Conservation (phyloP, 2,329 filamentous ascomycete species). For the Didymellaceae sp. region DNA sequence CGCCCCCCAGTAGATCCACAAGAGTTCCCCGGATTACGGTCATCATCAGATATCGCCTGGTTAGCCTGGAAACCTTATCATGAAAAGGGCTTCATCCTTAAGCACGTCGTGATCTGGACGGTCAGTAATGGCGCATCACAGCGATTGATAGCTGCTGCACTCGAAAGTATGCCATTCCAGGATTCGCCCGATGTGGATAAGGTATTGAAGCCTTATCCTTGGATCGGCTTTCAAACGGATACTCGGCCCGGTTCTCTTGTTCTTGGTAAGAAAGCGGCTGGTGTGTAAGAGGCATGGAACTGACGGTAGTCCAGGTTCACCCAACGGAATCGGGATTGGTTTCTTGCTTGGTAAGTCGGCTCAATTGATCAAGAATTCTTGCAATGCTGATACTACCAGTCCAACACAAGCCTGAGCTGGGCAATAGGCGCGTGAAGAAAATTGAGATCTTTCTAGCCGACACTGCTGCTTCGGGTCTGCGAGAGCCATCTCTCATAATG, state of each 20-base stretch:
- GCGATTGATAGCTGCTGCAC: constrained; percentile 4
- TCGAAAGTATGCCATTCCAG: background rate
- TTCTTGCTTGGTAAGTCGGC: constrained; percentile 3
- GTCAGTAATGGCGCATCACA: constrained; percentile 1
- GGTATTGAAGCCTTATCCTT: constrained; percentile 5
- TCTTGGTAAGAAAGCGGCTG: background rate
- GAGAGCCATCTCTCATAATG: constrained; percentile 6
- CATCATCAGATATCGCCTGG: constrained; percentile 10
- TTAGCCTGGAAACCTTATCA: constrained; percentile 11
- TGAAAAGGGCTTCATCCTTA: constrained; percentile 5
- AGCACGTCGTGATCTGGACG: constrained; percentile 12
- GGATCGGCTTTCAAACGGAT: background rate
- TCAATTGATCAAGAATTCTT: background rate
- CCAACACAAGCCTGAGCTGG: constrained; percentile 14
- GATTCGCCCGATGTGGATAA: constrained; percentile 1
- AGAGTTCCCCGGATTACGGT: background rate
- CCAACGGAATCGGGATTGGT: constrained; percentile 10
- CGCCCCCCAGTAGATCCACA: background rate
- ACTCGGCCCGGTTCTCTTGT: constrained; percentile 1
- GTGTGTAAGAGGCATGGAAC: background rate
- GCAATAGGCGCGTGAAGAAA: constrained; percentile 1
- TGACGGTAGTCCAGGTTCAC: constrained; percentile 1
- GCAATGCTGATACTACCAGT: background rate
- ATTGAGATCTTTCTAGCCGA: constrained; percentile 8
- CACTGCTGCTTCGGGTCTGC: constrained; percentile 4